Percentiles rank a stretch among this genome's conserved stretches.
Evolutionary conservation across 352 stramenopile species (phyloP).

Genomic region (Phytophthora citrophthora): DNA sequence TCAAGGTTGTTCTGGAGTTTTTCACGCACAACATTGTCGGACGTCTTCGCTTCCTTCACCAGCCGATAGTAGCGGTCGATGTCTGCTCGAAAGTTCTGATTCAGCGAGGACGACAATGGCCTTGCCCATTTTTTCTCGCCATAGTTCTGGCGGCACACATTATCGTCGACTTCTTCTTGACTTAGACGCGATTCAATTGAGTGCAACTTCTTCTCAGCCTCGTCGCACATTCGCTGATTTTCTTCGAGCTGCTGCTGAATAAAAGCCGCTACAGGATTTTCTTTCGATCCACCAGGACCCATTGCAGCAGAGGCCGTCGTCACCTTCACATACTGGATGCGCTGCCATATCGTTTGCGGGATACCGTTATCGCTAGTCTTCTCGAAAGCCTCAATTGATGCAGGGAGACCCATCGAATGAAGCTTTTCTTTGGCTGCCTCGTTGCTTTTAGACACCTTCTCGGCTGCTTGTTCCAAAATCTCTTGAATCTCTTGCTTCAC

Average conservation of each 20-base stretch:
- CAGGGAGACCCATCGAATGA: conserved; percentile 64
- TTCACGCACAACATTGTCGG: conserved; percentile 63
- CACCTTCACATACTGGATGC: conserved; percentile 58
- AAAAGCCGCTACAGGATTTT: conserved; percentile 41
- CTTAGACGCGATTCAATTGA: conserved; percentile 57
- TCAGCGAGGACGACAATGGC: conserved; percentile 57
- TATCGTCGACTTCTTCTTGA: conserved; percentile 73
- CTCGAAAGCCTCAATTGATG: conserved; percentile 82
- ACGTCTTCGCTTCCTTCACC: conserved; percentile 74
- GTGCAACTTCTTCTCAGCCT: conserved; percentile 65
- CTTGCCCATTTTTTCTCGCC: conserved; percentile 59
- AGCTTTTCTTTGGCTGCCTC: conserved; percentile 62
- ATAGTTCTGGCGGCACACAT: conserved; percentile 74
- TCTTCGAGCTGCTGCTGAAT: conserved; percentile 59
- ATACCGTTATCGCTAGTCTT: conserved; percentile 68
- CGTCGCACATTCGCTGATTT: conserved; percentile 57
- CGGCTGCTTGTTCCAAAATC: conserved; percentile 48
- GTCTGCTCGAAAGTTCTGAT: conserved; percentile 65
- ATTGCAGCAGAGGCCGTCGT: conserved; percentile 24
- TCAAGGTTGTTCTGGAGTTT: conserved; percentile 48
- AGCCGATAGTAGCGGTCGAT: conserved; percentile 79
- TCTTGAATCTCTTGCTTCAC: conserved; percentile 58
- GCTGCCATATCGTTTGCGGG: conserved; percentile 57
- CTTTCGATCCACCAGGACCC: conserved; percentile 23
- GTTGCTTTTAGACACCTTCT: conserved; percentile 55